Conservation (phyloP, 805 yeast genomes). For the Danielozyma ontarioensis region DNA sequence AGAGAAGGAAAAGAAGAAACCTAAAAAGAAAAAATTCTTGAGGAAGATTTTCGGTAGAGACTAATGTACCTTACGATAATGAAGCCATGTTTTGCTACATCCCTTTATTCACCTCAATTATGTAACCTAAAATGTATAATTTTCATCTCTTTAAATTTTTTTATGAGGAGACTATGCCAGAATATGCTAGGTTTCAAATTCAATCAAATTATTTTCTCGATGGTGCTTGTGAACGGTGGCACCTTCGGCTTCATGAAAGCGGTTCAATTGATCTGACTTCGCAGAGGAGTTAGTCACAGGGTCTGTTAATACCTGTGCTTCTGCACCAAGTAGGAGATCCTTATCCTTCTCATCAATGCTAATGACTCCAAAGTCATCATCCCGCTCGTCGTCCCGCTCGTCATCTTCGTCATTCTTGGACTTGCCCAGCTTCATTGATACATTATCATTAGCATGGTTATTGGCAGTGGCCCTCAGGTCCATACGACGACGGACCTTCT, state of each 20-base stretch:
- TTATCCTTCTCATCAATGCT: conserved; percentile 40
- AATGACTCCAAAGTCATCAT: conserved; percentile 39
- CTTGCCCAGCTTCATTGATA: conserved; percentile 11
- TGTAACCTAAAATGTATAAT: background rate
- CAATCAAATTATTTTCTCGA: conserved; percentile 31
- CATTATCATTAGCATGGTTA: conserved; percentile 10
- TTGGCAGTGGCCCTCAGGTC: conserved; percentile 40
- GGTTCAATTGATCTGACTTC: conserved; percentile 14
- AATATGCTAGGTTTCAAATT: conserved; percentile 41
- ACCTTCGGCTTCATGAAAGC: conserved; percentile 21
- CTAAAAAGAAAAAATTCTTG: conserved; percentile 31
- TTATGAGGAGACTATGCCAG: no score
- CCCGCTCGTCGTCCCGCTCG: conserved; percentile 44
- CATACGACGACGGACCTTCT: conserved; percentile 81
- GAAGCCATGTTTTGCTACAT: conserved; percentile 1
- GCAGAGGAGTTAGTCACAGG: no score
- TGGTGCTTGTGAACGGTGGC: conserved; percentile 7
- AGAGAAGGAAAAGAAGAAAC: conserved; percentile 6
- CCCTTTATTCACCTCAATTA: conserved; percentile 1
- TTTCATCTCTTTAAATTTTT: conserved; percentile 1
- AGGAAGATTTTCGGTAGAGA: conserved; percentile 36
- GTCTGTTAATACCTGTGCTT: conserved; percentile 36
- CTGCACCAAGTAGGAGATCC: conserved; percentile 47
- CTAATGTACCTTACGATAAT: no score
- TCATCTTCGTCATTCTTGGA: no score